Conservation (phyloP, 768 basidiomycete species). For the Suillus plorans region DNA sequence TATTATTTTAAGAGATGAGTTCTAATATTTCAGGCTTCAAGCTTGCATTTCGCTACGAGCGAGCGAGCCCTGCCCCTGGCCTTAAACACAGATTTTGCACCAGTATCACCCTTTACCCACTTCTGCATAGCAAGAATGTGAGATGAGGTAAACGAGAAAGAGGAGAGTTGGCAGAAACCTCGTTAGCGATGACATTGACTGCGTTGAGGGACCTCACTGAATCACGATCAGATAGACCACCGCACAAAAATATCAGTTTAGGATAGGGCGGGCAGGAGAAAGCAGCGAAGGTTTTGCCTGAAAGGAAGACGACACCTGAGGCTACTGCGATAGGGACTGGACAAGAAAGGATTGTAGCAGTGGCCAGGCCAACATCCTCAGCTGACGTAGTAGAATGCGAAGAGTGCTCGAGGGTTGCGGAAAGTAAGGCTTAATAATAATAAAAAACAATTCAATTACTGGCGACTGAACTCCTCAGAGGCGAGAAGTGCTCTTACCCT, state of each 20-base stretch:
- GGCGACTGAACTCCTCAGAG: not conserved
- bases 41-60: slow-evolving; percentile 39
- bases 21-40: slow-evolving; percentile 2
- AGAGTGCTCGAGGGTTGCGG: slow-evolving; percentile 46
- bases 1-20: not conserved
- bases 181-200: slow-evolving; percentile 39
- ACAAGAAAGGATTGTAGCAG: slow-evolving; percentile 44
- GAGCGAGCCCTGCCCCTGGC: slow-evolving; percentile 45
- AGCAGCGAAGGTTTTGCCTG: slow-evolving; percentile 32
- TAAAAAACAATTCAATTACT: slow-evolving; percentile 27
- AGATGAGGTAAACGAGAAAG: slow-evolving; percentile 42
- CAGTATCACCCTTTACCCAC: slow-evolving; percentile 20
- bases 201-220: slow-evolving; percentile 42
- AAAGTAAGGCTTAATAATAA: slow-evolving; percentile 56
- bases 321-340: slow-evolving; percentile 46
- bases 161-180: slow-evolving; percentile 31
- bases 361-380: slow-evolving; percentile 45
- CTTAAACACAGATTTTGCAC: slow-evolving; percentile 39
- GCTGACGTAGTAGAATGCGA: slow-evolving; percentile 36
- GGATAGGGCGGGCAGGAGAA: not conserved
- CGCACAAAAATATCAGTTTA: slow-evolving; percentile 14
- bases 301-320: slow-evolving; percentile 51
- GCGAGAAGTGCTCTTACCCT: slow-evolving; percentile 34
- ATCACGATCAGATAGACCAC: slow-evolving; percentile 42
- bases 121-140: slow-evolving; percentile 22